Evolutionary conservation across 2,329 filamentous ascomycete genomes (phyloP), one percentile per base, ranked within the genome.

Genomic region (Cladosporium sp.): DNA sequence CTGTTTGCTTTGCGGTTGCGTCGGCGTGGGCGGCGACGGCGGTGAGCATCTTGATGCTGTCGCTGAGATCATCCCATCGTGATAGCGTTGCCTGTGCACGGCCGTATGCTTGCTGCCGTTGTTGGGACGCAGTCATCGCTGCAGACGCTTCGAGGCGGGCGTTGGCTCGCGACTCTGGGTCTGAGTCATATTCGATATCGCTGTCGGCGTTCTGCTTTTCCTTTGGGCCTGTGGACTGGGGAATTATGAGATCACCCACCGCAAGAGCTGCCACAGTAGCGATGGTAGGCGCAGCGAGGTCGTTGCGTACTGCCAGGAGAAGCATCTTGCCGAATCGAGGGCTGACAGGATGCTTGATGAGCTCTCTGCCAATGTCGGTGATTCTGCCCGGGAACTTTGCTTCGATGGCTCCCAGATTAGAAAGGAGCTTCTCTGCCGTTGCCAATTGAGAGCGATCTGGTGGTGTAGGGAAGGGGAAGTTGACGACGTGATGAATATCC

Each of bases 391-490:
- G 52, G 26, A 56, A 66, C 11, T 85, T 83, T 0, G 85, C 71
- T 12, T 88, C 87, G 35, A 98, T 83, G 1, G 94, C 95, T 0
- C 92, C 92, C 3, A 99, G 85, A 75, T 97, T 96, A 56, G 86
- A 89, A 10, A 99, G 83, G 8, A 97, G 83, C 73, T 90, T 92
- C 79, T 99, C 95, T 0, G 95, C 93, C 74, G 90, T 92, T 58
- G 87, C 86, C 23, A 99, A 83, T 68, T 88, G 91, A 62, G 88
- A 83, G 16, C 88, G 85, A 72, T 93, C 89, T 1, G 95, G 95
- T 0, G 93, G 89, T 16, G 94, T 98, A 4, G 95, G 95, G 76
- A 98, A 99, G 0, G 96, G 95, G 76, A 99, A 99, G 78, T 95
- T 96, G 75, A 92, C 86, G 8, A 99, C 90, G 65, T 93, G 89